Evolutionary conservation across 1,284 basidiomycete genomes (phyloP).

Genomic region (Cryptococcus amylolentus): DNA sequence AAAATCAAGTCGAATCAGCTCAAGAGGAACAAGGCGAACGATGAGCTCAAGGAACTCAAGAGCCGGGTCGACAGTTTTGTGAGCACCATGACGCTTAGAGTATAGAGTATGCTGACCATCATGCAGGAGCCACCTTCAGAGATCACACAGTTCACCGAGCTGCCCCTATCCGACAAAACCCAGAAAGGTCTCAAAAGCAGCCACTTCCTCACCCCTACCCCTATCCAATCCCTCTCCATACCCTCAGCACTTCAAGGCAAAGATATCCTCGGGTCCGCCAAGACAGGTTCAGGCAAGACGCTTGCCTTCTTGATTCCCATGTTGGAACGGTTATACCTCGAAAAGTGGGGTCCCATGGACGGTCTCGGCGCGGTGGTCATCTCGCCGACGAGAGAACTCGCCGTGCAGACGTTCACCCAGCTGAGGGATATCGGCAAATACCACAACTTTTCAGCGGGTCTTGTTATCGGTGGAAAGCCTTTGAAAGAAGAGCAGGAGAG

Average conservation of each 20-base stretch:
- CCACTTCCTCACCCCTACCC: conserved; percentile 81
- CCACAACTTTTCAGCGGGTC: conserved; percentile 88
- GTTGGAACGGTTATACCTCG: conserved; percentile 68
- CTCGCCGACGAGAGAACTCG: conserved; percentile 91
- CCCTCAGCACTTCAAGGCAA: conserved; percentile 63
- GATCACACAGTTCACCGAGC: conserved; percentile 45
- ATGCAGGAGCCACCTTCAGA: conserved; percentile 28
- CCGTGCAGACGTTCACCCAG: conserved; percentile 96
- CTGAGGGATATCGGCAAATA: conserved; percentile 84
- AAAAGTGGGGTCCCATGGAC: conserved; percentile 75
- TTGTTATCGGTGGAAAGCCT: conserved; percentile 96
- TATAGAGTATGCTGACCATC: background rate
- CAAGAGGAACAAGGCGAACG: conserved; percentile 40
- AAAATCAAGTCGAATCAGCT: conserved; percentile 43
- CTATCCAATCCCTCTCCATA: conserved; percentile 67
- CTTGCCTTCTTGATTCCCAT: conserved; percentile 75
- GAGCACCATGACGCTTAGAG: conserved; percentile 11
- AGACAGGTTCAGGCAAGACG: conserved; percentile 80
- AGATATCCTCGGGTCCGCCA: conserved; percentile 72
- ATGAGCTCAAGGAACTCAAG: conserved; percentile 46
- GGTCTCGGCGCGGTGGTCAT: conserved; percentile 90
- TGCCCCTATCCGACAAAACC: conserved; percentile 47
- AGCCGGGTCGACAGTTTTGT: conserved; percentile 41
- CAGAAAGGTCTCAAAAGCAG: conserved; percentile 65
- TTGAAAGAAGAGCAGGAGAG: conserved; percentile 89